Percentiles rank a stretch among this genome's conserved stretches.
Evolutionary conservation across 805 yeast species (phyloP).

Genomic region (Monosporozyma servazzii): DNA sequence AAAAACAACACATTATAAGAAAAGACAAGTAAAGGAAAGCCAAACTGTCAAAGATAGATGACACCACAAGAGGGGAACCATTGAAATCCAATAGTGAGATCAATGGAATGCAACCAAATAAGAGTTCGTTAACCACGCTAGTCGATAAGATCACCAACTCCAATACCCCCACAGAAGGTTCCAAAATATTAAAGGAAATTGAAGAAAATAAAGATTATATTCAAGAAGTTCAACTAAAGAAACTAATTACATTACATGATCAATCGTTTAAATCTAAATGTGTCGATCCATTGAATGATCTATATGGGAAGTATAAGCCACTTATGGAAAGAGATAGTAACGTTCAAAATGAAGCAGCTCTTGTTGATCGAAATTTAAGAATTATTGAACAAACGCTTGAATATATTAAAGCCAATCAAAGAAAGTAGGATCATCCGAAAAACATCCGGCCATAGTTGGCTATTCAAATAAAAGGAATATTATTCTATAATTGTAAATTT

Average conservation of each 20-base stretch:
- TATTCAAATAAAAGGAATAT: too few species aligned
- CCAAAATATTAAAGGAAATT: conserved; percentile 16
- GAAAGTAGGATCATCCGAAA: neutral
- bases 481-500: neutral
- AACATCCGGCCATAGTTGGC: too few species aligned
- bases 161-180: conserved; percentile 7
- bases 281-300: conserved; percentile 14
- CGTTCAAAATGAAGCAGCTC: conserved; percentile 53
- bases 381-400: conserved; percentile 52
- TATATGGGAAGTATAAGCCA: conserved; percentile 16
- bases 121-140: neutral
- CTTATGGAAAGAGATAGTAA: conserved; percentile 25
- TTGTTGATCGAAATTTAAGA: conserved; percentile 61
- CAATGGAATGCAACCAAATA: neutral
- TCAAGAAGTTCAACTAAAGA: conserved; percentile 19
- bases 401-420: conserved; percentile 27
- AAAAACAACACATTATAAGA: too few species aligned
- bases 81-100: neutral
- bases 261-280: conserved; percentile 19
- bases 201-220: conserved; percentile 23
- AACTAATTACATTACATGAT: conserved; percentile 23
- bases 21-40: too few species aligned
- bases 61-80: neutral
- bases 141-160: neutral
- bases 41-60: too few species aligned